These are phyloP conservation scores for Candida ulmi DNA, from an alignment of 805 yeast species.

Conservation along the genomic window DNA sequence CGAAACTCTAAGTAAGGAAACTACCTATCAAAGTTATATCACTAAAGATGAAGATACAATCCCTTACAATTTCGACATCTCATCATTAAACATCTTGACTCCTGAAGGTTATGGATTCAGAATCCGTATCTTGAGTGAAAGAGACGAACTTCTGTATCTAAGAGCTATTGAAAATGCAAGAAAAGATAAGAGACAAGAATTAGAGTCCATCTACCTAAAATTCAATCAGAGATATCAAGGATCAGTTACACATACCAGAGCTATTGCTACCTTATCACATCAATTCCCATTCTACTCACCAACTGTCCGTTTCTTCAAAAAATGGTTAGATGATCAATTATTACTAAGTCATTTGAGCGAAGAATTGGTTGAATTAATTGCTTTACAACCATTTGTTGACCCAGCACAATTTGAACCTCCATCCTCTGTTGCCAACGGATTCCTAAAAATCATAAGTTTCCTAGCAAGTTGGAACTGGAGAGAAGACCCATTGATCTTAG, in stretches of 20 bases:
- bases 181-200: constrained; percentile 50
- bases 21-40: constrained; percentile 52
- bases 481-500: constrained; percentile 78
- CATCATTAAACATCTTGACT: constrained; percentile 59
- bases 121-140: constrained; percentile 71
- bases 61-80: constrained; percentile 58
- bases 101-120: constrained; percentile 90
- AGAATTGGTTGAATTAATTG: constrained; percentile 77
- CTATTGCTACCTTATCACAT: constrained; percentile 63
- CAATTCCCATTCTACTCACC: constrained; percentile 72
- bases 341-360: constrained; percentile 67
- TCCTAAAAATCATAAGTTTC: constrained; percentile 65
- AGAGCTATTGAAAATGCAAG: constrained; percentile 65
- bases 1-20: constrained; percentile 38
- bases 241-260: constrained; percentile 74
- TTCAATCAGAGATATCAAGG: constrained; percentile 62
- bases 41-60: constrained; percentile 58
- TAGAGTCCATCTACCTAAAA: constrained; percentile 57
- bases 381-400: constrained; percentile 79
- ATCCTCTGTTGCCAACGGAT: constrained; percentile 73
- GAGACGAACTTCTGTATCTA: constrained; percentile 71
- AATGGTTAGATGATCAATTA: constrained; percentile 84
- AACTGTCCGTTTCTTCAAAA: constrained; percentile 77
- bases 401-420: constrained; percentile 84
- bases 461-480: constrained; percentile 92